Conservation (phyloP, 2,329 filamentous ascomycete species). For the Botrytis galanthina region DNA sequence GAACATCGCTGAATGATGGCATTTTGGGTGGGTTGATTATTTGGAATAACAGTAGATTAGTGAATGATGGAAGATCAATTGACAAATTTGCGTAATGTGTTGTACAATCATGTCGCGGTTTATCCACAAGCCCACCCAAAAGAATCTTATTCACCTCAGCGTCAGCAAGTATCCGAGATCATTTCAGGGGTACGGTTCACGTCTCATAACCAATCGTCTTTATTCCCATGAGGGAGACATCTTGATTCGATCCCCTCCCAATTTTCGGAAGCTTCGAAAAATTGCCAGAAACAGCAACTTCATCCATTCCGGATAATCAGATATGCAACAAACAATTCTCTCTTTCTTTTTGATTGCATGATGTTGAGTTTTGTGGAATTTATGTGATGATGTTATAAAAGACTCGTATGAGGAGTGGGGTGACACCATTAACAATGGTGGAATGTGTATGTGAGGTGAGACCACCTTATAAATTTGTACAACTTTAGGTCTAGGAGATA, state of each 20-base stretch:
- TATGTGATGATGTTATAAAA: not conserved
- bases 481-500: not conserved
- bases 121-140: not conserved
- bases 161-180: constrained; percentile 4
- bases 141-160: not conserved
- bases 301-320: not conserved
- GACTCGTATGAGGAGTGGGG: constrained; percentile 4
- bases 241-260: not conserved
- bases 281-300: constrained; percentile 6
- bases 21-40: not conserved
- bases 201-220: not conserved
- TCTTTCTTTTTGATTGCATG: not conserved
- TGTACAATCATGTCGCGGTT: not conserved
- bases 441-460: not conserved
- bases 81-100: not conserved
- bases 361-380: not conserved
- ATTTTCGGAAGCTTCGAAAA: not conserved
- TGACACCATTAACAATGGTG: not conserved
- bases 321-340: not conserved
- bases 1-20: not conserved
- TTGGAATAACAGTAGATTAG: not conserved
- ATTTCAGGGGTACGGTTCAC: not conserved
- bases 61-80: not conserved
- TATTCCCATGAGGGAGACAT: not conserved
- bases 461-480: not conserved